Evolutionary conservation across 495 filamentous ascomycete species (phyloP), one percentile per base, ranked within the genome.

Genomic region (Sphaerosporella brunnea): DNA sequence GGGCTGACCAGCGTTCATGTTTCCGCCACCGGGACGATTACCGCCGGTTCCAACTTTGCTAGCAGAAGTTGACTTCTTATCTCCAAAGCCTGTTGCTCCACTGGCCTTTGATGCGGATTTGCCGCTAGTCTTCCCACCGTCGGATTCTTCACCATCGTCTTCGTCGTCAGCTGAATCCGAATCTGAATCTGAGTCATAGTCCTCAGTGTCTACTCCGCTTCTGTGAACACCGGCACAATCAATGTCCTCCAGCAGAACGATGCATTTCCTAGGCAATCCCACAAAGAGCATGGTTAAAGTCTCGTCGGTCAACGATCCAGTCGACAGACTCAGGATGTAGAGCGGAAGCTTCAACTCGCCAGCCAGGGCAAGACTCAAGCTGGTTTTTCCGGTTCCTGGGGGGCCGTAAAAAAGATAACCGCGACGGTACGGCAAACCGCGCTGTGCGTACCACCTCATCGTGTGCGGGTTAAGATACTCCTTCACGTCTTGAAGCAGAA

Each of bases 401-500:
- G 79, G 78, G 0, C 80, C 80, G 50, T 80, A 69, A 28, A 82
- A 69, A 0, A 81, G 62, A 50, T 75, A 75, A 2, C 75, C 77
- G 44, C 75, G 63, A 1, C 75, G 68, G 54, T 82, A 84, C 0
- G 77, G 77, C 51, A 81, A 73, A 20, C 75, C 75, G 24, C 75
- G 72, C 55, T 79, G 76, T 2, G 77, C 71, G 55, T 93, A 93
- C 85, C 84, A 93, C 3, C 75, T 63, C 9, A 75, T 67, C 2
- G 80, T 90, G 1, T 70, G 62, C 0, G 84, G 84, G 52, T 84
- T 75, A 24, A 95, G 71, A 58, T 93, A 96, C 52, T 94, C 85
- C 53, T 83, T 80, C 54, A 93, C 80, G 58, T 96, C 90, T 26
- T 73, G 66, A 32, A 94, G 66, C 16, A 95, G 71, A 0, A 67